phyloP scores from a whole-genome alignment of 805 yeast genomes.

The Candida insectorum region DNA sequence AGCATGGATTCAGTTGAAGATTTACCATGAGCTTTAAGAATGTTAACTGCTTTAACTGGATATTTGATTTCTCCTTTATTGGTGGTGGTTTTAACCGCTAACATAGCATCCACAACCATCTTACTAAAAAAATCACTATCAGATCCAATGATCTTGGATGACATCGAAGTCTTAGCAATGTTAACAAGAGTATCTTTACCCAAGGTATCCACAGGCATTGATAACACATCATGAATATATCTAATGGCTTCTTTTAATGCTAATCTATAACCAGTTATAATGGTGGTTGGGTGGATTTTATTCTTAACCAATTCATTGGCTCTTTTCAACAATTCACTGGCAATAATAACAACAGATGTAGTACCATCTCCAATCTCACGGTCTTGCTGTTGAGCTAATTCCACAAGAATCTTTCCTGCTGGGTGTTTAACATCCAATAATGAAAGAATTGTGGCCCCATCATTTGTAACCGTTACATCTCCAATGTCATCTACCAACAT shows the following conservation, averaged over 20 bases:
- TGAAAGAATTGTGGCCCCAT: slow-evolving; percentile 94
- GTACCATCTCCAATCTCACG: slow-evolving; percentile 99
- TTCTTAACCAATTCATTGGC: slow-evolving; percentile 93
- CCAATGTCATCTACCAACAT: slow-evolving; percentile 99
- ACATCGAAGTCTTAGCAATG: slow-evolving; percentile 96
- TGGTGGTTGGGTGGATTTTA: slow-evolving; percentile 96
- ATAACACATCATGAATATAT: slow-evolving; percentile 80
- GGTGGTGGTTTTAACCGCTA: slow-evolving; percentile 90
- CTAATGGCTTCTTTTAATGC: slow-evolving; percentile 89
- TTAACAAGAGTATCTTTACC: slow-evolving; percentile 83
- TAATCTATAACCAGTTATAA: slow-evolving; percentile 92
- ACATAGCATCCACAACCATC: slow-evolving; percentile 92
- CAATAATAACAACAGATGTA: slow-evolving; percentile 94
- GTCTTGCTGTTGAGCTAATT: slow-evolving; percentile 97
- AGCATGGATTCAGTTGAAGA: slow-evolving; percentile 82
- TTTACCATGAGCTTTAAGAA: slow-evolving; percentile 95
- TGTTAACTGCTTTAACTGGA: slow-evolving; percentile 96
- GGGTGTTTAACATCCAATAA: slow-evolving; percentile 97
- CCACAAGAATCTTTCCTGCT: slow-evolving; percentile 95
- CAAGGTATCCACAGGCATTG: slow-evolving; percentile 72
- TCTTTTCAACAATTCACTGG: slow-evolving; percentile 84
- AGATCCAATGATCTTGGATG: slow-evolving; percentile 91
- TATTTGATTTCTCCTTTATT: slow-evolving; percentile 84
- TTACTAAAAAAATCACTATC: slow-evolving; percentile 87
- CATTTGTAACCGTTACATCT: slow-evolving; percentile 97